A percentile compares a stretch with the other conserved stretches of the same genome.
Evolutionary conservation across 805 yeast genomes (phyloP).

Genomic region (Helenozyma baotianmanensis): DNA sequence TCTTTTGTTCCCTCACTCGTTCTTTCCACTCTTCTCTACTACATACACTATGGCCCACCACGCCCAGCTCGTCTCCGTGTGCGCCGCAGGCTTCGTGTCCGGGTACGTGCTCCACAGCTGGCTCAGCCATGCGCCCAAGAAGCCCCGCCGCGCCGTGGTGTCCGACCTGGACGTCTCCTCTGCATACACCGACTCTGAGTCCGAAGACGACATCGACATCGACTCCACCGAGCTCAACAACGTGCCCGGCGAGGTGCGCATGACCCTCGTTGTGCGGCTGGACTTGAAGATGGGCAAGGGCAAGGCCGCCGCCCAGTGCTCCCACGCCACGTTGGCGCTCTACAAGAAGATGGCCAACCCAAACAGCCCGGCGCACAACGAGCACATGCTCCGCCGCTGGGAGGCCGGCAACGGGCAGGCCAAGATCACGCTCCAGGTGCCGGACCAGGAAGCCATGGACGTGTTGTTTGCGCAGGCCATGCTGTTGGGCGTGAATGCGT

Average conservation of each 20-base stretch:
- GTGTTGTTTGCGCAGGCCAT: slow-evolving; percentile 75
- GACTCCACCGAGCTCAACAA: slow-evolving; percentile 59
- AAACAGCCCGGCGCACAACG: slow-evolving; percentile 51
- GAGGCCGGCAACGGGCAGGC: slow-evolving; percentile 78
- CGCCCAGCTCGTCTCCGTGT: slow-evolving; percentile 27
- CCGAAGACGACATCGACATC: slow-evolving; percentile 53
- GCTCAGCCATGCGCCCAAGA: neutral
- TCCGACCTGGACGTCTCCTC: slow-evolving; percentile 10
- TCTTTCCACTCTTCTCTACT: no score
- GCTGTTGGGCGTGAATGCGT: slow-evolving; percentile 70
- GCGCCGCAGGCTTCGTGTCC: slow-evolving; percentile 32
- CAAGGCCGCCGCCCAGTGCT: slow-evolving; percentile 95
- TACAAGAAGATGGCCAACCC: slow-evolving; percentile 63
- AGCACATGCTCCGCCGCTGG: slow-evolving; percentile 72
- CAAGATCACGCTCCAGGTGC: slow-evolving; percentile 79
- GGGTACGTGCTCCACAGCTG: slow-evolving; percentile 22
- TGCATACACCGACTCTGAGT: slow-evolving; percentile 21
- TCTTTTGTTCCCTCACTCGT: no score
- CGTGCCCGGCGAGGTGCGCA: slow-evolving; percentile 73
- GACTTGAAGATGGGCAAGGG: slow-evolving; percentile 94
- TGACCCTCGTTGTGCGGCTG: slow-evolving; percentile 84
- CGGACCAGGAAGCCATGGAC: slow-evolving; percentile 67
- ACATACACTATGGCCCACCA: slow-evolving; percentile 7
- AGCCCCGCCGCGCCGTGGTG: neutral
- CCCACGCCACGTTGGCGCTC: slow-evolving; percentile 94